Base-by-base conservation (phyloP, 1,139 yeast genomes). In the Hyphopichia buzzinii region DNA sequence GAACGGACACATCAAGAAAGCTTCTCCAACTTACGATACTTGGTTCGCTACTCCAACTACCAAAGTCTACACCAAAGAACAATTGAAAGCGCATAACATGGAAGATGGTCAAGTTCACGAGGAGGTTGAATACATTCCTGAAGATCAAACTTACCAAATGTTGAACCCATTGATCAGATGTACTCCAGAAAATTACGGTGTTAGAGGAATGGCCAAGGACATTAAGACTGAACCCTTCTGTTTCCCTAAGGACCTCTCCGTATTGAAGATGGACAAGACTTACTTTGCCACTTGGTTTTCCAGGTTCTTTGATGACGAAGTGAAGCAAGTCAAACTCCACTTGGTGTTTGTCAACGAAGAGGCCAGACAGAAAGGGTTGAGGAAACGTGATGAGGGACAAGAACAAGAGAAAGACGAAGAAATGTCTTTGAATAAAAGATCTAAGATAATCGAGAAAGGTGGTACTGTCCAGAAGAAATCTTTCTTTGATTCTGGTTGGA, bases 261-360 rank as follows among this genome's bases (percentile, higher is more conserved):
- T 62, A 29, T 67, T 83, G 60, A 72, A 74, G 43, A 57, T 74
- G 42, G 95, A 74, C 28, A 62, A 72, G 39, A 75, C 85, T 1
- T 84, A 85, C 52, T 88, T 89, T 54, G 60, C 85, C 36, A 80
- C 92, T 8, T 88, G 96, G 96, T 88, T 67, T 59, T 72, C 90
- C 2, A 69, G 73, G 35, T 86, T 81, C 52, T 74, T 73, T 42
- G 63, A 59, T 23, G 64, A 67, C 16, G 72, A 65, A 2, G 81
- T 74, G 21, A 62, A 74, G 32, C 74, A 77, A 25, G 90, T 86
- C 11, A 77, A 77, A 48, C 49, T 87, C 22, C 94, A 84, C 54
- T 67, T 84, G 44, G 79, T 84, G 1, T 78, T 76, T 46, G 74
- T 85, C 31, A 77, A 75, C 49, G 87, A 82, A 47, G 60, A 71